phyloP scores from a whole-genome alignment of 805 yeast species.

The Pichia manshurica region DNA sequence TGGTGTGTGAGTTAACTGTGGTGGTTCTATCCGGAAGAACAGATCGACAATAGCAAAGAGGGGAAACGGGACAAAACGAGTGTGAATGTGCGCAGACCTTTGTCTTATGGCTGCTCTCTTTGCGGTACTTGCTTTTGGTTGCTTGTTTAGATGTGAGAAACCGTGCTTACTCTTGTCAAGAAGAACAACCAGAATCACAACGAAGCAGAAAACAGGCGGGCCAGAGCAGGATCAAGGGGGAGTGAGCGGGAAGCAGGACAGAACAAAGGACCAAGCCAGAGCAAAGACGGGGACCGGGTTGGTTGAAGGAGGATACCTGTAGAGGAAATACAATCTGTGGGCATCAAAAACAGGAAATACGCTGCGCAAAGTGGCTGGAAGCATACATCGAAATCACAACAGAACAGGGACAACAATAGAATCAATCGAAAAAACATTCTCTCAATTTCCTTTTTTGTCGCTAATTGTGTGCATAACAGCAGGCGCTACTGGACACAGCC shows the following conservation, averaged over 20 bases:
- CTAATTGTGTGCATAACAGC: background rate
- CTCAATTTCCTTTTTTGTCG: background rate
- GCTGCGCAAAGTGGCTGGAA: constrained; percentile 5
- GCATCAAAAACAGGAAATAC: background rate
- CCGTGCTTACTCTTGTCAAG: too few relatives aligned
- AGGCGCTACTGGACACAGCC: too few relatives aligned
- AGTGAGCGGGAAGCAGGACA: background rate
- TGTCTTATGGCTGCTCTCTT: too few relatives aligned
- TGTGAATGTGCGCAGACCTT: too few relatives aligned
- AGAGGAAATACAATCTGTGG: background rate
- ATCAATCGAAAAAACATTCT: background rate
- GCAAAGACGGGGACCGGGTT: background rate
- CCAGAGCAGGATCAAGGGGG: background rate
- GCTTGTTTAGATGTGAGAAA: too few relatives aligned
- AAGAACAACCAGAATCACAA: too few relatives aligned
- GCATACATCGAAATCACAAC: constrained; percentile 5
- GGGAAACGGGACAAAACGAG: too few relatives aligned
- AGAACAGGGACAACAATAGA: constrained; percentile 3
- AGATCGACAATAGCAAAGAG: too few relatives aligned
- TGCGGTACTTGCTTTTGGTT: too few relatives aligned
- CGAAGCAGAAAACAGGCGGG: background rate
- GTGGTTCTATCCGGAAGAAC: too few relatives aligned
- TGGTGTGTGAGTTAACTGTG: too few relatives aligned
- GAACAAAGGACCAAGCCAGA: background rate
- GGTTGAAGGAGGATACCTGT: background rate